These are phyloP conservation scores for Carex arenaria DNA, from an alignment of 202 grass and related monocot genomes.

Conservation along the genomic window DNA sequence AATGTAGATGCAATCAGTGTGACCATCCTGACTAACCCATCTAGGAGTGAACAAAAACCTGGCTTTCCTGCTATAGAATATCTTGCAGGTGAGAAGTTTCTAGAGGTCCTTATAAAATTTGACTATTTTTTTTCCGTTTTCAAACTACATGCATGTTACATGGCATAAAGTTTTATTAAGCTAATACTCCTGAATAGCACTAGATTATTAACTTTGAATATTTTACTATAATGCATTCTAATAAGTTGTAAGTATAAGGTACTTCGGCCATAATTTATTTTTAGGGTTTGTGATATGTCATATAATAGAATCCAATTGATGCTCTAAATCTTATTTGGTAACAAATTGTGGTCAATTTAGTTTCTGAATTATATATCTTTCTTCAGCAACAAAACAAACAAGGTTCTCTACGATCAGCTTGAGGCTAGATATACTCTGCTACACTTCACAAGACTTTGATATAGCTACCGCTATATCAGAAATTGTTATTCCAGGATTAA, in stretches of 20 bases:
- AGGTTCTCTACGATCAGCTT: slow-evolving; percentile 43
- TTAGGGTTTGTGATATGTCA: not conserved
- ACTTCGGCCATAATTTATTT: not conserved
- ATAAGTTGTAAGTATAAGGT: not conserved
- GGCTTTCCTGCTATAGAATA: slow-evolving; percentile 51
- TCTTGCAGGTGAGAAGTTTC: slow-evolving; percentile 61
- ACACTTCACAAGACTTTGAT: slow-evolving; percentile 50
- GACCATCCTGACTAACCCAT: slow-evolving; percentile 59
- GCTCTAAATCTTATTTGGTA: slow-evolving; percentile 6
- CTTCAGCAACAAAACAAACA: slow-evolving; percentile 49
- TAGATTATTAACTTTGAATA: not conserved
- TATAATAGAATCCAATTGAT: not conserved
- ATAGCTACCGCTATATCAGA: slow-evolving; percentile 56
- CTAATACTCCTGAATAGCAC: not conserved
- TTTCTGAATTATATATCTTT: slow-evolving; percentile 19
- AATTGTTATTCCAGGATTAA: slow-evolving; percentile 69
- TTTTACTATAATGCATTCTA: not conserved
- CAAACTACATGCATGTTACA: not conserved
- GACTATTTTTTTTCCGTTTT: not conserved
- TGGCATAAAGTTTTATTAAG: not conserved
- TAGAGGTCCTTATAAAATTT: not conserved
- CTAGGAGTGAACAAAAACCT: slow-evolving; percentile 38
- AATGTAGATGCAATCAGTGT: slow-evolving; percentile 79
- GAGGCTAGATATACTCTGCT: slow-evolving; percentile 90
- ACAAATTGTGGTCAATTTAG: not conserved